phyloP scores from a whole-genome alignment of 163 green algal genomes.

The Prototheca wickerhamii region DNA sequence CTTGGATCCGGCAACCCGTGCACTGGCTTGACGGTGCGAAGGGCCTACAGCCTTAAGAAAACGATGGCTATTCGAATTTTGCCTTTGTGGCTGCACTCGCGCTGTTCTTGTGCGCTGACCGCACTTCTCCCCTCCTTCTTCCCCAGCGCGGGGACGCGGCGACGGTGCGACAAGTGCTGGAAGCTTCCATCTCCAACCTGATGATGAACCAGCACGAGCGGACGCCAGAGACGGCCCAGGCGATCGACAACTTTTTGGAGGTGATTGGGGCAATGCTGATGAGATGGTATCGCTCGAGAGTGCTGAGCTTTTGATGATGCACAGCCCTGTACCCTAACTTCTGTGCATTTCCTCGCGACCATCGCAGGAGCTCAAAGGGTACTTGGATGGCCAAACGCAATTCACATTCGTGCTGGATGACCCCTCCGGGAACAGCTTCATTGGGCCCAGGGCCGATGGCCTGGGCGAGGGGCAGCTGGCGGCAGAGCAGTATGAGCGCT shows the following conservation, averaged over 20 bases:
- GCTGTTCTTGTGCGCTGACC: not conserved
- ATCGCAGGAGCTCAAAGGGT: constrained; percentile 41
- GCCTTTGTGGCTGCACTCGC: not conserved
- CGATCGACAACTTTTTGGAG: constrained; percentile 46
- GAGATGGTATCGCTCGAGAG: not conserved
- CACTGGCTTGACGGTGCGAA: not conserved
- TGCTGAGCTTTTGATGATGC: not conserved
- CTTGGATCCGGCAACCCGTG: constrained; percentile 19
- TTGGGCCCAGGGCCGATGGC: constrained; percentile 6
- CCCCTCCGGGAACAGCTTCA: constrained; percentile 55
- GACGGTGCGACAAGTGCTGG: constrained; percentile 54
- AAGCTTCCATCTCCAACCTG: constrained; percentile 13
- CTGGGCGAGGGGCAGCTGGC: not conserved
- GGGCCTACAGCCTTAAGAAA: not conserved
- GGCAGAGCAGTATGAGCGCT: not conserved
- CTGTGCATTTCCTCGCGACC: too few relatives aligned
- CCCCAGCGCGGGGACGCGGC: constrained; percentile 43
- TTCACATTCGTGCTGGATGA: constrained; percentile 64
- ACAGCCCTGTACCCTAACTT: not conserved
- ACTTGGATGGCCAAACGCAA: constrained; percentile 16
- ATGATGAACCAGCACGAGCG: constrained; percentile 25
- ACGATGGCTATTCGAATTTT: not conserved
- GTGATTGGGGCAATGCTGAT: not conserved
- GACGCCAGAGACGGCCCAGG: constrained; percentile 33
- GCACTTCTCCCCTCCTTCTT: not conserved